Conservation (phyloP, 225 moss, liverwort and hornwort species). For the Straminergon stramineum region DNA sequence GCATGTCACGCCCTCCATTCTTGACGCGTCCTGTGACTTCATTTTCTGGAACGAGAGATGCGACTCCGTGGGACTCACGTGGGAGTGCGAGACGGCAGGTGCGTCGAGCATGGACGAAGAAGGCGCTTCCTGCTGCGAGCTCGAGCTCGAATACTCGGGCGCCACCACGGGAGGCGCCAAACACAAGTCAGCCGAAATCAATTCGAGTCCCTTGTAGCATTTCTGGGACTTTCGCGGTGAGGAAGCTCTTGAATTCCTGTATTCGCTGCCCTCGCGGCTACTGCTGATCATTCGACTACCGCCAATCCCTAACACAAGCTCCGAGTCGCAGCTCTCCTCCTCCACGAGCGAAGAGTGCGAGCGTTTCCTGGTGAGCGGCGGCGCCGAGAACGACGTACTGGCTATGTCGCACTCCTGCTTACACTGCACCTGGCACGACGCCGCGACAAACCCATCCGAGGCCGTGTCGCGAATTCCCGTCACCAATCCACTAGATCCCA, state of each 20-base stretch:
- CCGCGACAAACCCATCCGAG: constrained; percentile 29
- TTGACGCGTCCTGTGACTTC: constrained; percentile 16
- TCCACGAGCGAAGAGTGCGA: constrained; percentile 35
- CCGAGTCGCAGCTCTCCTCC: constrained; percentile 57
- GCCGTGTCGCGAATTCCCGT: constrained; percentile 38
- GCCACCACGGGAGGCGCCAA: constrained; percentile 30
- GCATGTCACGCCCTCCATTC: constrained; percentile 18
- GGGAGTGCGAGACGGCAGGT: constrained; percentile 3
- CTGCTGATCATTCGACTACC: constrained; percentile 8
- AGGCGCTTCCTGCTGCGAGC: constrained; percentile 29
- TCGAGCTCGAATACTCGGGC: constrained; percentile 36
- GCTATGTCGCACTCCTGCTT: constrained; percentile 49
- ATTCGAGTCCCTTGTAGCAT: constrained; percentile 12
- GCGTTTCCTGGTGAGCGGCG: constrained; percentile 26
- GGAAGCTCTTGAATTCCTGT: constrained; percentile 32
- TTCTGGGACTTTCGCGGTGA: constrained; percentile 33
- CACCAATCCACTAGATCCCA: constrained; percentile 39
- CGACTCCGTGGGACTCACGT: constrained; percentile 30
- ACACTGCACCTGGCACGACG: constrained; percentile 16
- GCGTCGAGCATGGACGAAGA: constrained; percentile 9
- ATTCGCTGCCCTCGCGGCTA: constrained; percentile 42
- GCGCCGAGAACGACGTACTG: constrained; percentile 44
- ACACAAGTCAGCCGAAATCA: constrained; percentile 34
- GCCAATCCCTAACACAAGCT: constrained; percentile 46
- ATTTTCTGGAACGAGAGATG: constrained; percentile 40